These are phyloP conservation scores for Colletotrichum sp. DNA, from an alignment of 2,329 filamentous ascomycete species.

Conservation along the genomic window DNA sequence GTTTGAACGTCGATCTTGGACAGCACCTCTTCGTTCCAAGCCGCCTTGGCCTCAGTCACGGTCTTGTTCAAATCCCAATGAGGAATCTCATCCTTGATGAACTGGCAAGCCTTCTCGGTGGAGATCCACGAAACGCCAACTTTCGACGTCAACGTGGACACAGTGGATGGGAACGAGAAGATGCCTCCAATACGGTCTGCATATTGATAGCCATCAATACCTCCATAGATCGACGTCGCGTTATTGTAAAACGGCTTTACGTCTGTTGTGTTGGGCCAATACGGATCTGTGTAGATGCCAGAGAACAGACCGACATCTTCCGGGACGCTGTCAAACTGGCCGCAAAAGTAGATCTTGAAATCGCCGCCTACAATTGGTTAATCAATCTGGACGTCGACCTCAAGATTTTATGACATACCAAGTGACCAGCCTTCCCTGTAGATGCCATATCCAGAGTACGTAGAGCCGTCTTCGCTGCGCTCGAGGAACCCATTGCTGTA, in stretches of 20 bases:
- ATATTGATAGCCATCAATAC: slow-evolving; percentile 53
- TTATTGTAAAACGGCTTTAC: slow-evolving; percentile 50
- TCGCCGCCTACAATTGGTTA: slow-evolving; percentile 32
- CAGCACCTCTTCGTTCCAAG: slow-evolving; percentile 53
- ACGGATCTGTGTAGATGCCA: slow-evolving; percentile 50
- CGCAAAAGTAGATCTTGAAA: slow-evolving; percentile 49
- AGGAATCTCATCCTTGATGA: slow-evolving; percentile 49
- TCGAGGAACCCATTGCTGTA: slow-evolving; percentile 46
- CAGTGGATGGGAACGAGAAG: slow-evolving; percentile 48
- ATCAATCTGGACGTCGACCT: not conserved
- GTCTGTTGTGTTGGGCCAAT: slow-evolving; percentile 35
- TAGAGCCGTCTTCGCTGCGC: slow-evolving; percentile 38
- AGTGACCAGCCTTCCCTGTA: slow-evolving; percentile 51
- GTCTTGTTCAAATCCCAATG: slow-evolving; percentile 45
- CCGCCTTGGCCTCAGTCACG: slow-evolving; percentile 40
- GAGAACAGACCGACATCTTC: slow-evolving; percentile 41
- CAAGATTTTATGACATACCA: not conserved
- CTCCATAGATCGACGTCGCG: slow-evolving; percentile 57
- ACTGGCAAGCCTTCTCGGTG: slow-evolving; percentile 51
- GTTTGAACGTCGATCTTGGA: slow-evolving; percentile 44
- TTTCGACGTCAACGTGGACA: slow-evolving; percentile 48
- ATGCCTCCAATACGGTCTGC: slow-evolving; percentile 57
- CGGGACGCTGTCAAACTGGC: slow-evolving; percentile 42
- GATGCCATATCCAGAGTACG: slow-evolving; percentile 51
- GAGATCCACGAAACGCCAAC: slow-evolving; percentile 58